Base-by-base conservation (phyloP, 1,139 yeast species). In the Sugiyamaella grinbergsii region DNA sequence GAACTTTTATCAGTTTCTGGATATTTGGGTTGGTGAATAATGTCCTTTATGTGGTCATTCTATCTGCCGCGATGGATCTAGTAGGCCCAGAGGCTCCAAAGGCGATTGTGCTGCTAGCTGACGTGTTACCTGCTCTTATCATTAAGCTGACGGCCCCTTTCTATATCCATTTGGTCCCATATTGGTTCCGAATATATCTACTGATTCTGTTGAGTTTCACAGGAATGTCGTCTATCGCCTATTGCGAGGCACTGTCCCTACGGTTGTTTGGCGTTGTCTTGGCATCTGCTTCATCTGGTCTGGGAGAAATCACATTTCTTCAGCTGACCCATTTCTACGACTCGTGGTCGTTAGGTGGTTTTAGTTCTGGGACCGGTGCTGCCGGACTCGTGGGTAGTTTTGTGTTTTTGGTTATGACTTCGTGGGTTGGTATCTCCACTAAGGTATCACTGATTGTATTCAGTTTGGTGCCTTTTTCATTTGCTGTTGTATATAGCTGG, bases 341-440 rank as follows among this genome's bases (percentile, higher is more conserved):
- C 16, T 76, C 76, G 29, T 65, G 69, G 16, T 76, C 96, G 2
- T 73, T 93, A 42, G 82, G 86, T 44, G 97, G 95, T 0, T 93
- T 94, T 79, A 85, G 95, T 32, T 79, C 90, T 11, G 98, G 98
- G 0, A 93, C 98, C 0, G 98, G 98, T 0, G 95, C 89, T 10
- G 98, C 98, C 0, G 98, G 98, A 0, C 68, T 91, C 2, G 77
- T 81, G 18, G 98, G 98, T 0, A 83, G 95, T 24, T 80, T 80
- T 43, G 62, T 73, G 5, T 83, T 75, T 58, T 58, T 83, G 68
- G 59, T 78, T 0, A 53, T 81, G 54, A 83, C 89, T 0, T 79
- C 86, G 0, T 72, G 82, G 67, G 48, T 81, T 13, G 68, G 75
- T 2, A 49, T 82, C 2, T 65, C 77, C 3, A 77, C 82, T 0